Conservation (phyloP, 2,329 filamentous ascomycete species). For the Biscogniauxia sp. region DNA sequence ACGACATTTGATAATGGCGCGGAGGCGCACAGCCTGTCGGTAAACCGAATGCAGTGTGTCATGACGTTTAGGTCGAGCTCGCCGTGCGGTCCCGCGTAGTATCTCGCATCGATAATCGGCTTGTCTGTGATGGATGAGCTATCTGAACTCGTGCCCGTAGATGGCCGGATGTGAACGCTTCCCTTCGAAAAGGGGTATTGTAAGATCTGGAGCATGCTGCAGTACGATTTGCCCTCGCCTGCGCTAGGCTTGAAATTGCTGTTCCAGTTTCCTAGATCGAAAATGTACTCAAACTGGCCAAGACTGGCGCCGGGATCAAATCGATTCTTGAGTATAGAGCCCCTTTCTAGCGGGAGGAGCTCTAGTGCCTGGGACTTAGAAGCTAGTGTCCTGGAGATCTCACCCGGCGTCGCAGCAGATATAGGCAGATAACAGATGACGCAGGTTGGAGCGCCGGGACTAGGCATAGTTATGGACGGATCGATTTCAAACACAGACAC, state of each 20-base stretch:
- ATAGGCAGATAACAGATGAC: slow-evolving; percentile 44
- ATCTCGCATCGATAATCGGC: slow-evolving; percentile 41
- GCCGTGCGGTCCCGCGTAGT: slow-evolving; percentile 39
- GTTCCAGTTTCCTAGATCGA: slow-evolving; percentile 48
- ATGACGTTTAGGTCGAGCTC: slow-evolving; percentile 43
- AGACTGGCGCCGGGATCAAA: slow-evolving; percentile 32
- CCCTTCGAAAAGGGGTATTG: slow-evolving; percentile 52
- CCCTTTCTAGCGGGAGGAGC: slow-evolving; percentile 19
- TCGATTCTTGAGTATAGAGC: slow-evolving; percentile 31
- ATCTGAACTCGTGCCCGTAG: slow-evolving; percentile 3
- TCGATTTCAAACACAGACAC: slow-evolving; percentile 46
- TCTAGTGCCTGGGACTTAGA: background rate
- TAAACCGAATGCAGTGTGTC: slow-evolving; percentile 39
- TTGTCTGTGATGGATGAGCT: slow-evolving; percentile 14
- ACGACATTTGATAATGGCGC: slow-evolving; percentile 39
- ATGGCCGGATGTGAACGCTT: slow-evolving; percentile 41
- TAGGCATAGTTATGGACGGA: slow-evolving; percentile 37
- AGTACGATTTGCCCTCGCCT: slow-evolving; percentile 41
- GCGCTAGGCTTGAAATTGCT: slow-evolving; percentile 32
- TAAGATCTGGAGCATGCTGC: slow-evolving; percentile 47
- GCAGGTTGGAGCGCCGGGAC: slow-evolving; percentile 28
- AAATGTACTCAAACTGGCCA: slow-evolving; percentile 49
- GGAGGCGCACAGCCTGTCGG: slow-evolving; percentile 37
- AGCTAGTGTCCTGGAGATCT: slow-evolving; percentile 20
- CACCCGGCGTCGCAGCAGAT: slow-evolving; percentile 30